phyloP scores from a whole-genome alignment of 2,329 filamentous ascomycete species.

The Ophiostoma sp. region DNA sequence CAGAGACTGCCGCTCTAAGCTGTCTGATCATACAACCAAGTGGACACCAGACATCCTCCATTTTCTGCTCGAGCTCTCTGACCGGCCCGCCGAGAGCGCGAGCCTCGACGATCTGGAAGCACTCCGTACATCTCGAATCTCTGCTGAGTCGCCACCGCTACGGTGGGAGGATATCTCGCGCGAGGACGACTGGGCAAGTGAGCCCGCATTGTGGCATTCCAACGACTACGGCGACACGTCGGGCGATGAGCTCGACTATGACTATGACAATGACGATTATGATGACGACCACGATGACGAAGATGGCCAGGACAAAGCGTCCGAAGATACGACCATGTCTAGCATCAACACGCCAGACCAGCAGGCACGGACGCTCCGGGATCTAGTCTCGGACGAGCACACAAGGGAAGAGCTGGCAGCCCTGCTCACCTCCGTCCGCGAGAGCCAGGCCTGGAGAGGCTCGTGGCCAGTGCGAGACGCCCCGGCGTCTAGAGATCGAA shows the following conservation, averaged over 20 bases:
- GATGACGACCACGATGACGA: slow-evolving; percentile 50
- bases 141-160: slow-evolving; percentile 44
- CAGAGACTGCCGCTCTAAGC: slow-evolving; percentile 36
- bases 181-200: slow-evolving; percentile 66
- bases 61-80: slow-evolving; percentile 73
- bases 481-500: background rate
- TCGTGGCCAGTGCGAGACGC: background rate
- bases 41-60: slow-evolving; percentile 76
- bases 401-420: slow-evolving; percentile 32
- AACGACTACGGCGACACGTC: slow-evolving; percentile 58
- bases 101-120: slow-evolving; percentile 57
- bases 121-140: slow-evolving; percentile 43
- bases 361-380: slow-evolving; percentile 26
- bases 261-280: slow-evolving; percentile 50
- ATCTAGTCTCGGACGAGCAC: slow-evolving; percentile 29
- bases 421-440: slow-evolving; percentile 36
- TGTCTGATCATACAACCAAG: slow-evolving; percentile 38
- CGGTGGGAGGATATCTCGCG: slow-evolving; percentile 75
- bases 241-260: slow-evolving; percentile 41
- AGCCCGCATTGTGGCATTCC: slow-evolving; percentile 64
- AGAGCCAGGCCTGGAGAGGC: slow-evolving; percentile 45
- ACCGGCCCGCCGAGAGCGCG: slow-evolving; percentile 68
- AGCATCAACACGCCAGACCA: slow-evolving; percentile 16
- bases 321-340: slow-evolving; percentile 29
- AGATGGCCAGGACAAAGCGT: slow-evolving; percentile 57